Conservation (phyloP, 1,139 yeast genomes). For the Kodamaea derodonti region DNA sequence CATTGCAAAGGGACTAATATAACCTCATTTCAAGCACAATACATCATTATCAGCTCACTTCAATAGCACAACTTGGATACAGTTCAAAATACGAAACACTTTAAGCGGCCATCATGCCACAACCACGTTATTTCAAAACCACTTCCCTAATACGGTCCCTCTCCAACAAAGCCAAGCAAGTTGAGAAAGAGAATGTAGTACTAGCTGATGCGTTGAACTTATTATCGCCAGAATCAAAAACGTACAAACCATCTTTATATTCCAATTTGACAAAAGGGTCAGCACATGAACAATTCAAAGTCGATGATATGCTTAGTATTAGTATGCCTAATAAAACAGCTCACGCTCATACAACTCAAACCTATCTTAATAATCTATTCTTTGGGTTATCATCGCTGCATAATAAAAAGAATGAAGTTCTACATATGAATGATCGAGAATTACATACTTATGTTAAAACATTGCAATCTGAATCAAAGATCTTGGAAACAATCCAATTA, state of each 20-base stretch:
- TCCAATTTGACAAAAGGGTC: conserved; percentile 31
- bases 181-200: conserved; percentile 20
- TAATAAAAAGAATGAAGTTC: conserved; percentile 10
- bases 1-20: no score
- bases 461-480: conserved; percentile 19
- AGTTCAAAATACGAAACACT: no score
- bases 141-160: no score
- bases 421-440: conserved; percentile 18
- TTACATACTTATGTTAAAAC: conserved; percentile 19
- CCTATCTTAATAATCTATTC: conserved; percentile 18
- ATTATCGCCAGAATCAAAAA: conserved; percentile 22
- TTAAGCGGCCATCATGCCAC: no score
- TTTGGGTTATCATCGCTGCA: conserved; percentile 17
- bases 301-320: conserved; percentile 12
- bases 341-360: conserved; percentile 10
- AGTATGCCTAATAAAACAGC: conserved; percentile 8
- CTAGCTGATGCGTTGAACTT: conserved; percentile 40
- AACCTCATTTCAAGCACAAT: no score
- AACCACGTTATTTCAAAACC: no score
- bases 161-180: conserved; percentile 8
- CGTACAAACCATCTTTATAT: conserved; percentile 36
- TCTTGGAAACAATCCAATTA: conserved; percentile 26
- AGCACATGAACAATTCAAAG: conserved; percentile 25
- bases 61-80: no score
- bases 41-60: no score